Conservation (phyloP, 441 rosid species). For the Jatropha multifida region DNA sequence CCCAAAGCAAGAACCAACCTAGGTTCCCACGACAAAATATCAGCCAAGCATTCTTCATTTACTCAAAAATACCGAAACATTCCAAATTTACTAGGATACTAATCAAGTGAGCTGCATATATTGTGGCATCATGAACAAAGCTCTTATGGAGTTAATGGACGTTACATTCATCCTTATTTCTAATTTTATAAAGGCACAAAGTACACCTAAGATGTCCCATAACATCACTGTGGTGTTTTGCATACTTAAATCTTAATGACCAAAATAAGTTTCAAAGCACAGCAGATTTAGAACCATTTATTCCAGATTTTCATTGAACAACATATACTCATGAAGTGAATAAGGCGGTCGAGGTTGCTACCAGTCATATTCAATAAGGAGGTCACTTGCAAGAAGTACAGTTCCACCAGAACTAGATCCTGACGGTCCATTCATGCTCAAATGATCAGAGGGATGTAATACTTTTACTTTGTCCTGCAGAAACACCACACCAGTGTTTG, state of each 20-base stretch:
- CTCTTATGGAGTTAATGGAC: neutral
- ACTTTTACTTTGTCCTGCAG: slow-evolving; percentile 73
- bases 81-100: slow-evolving; percentile 1
- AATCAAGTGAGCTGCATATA: slow-evolving; percentile 9
- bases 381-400: slow-evolving; percentile 83
- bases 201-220: neutral
- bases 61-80: neutral
- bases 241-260: neutral
- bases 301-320: neutral
- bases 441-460: slow-evolving; percentile 65
- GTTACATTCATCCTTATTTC: neutral
- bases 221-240: too few relatives aligned
- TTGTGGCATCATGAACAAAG: neutral
- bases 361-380: slow-evolving; percentile 89
- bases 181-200: neutral
- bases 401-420: slow-evolving; percentile 65
- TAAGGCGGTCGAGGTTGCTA: slow-evolving; percentile 35
- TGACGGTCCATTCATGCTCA: slow-evolving; percentile 46
- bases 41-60: slow-evolving; percentile 28
- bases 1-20: slow-evolving; percentile 99
- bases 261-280: slow-evolving; percentile 9
- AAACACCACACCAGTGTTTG: slow-evolving; percentile 69
- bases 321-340: neutral
- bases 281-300: neutral
- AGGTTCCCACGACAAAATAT: slow-evolving; percentile 68